Evolutionary conservation across 441 rosid genomes (phyloP).

Genomic region (Gossypium davidsonii): DNA sequence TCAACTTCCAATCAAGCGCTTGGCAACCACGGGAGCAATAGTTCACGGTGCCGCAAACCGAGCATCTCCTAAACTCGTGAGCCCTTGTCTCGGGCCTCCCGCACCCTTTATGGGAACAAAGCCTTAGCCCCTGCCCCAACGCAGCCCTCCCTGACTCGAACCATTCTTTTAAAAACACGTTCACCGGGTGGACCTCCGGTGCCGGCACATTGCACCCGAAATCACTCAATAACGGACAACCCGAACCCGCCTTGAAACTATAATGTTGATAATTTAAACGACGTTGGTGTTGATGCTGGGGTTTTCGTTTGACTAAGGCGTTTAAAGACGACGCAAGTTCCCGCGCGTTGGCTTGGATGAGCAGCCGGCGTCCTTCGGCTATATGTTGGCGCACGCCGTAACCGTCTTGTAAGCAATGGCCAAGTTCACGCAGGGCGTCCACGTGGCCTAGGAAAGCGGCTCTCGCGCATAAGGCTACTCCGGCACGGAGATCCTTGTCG

Average conservation of each 20-base stretch:
- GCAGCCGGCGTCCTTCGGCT: constrained; percentile 58
- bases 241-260: constrained; percentile 5
- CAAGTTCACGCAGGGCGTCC: constrained; percentile 77
- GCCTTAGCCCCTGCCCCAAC: constrained; percentile 32
- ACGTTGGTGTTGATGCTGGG: neutral
- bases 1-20: constrained; percentile 79
- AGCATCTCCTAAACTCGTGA: constrained; percentile 77
- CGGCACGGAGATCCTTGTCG: constrained; percentile 69
- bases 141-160: constrained; percentile 32
- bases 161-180: constrained; percentile 66
- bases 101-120: constrained; percentile 69
- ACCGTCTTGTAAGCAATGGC: constrained; percentile 89
- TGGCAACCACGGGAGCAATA: constrained; percentile 90
- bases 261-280: neutral
- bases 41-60: constrained; percentile 72
- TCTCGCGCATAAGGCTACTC: constrained; percentile 67
- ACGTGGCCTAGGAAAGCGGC: constrained; percentile 73
- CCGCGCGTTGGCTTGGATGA: constrained; percentile 73
- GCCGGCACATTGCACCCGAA: constrained; percentile 46
- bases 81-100: constrained; percentile 81
- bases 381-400: constrained; percentile 61
- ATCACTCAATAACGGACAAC: constrained; percentile 42
- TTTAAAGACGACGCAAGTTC: constrained; percentile 50
- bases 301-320: constrained; percentile 17
- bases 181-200: constrained; percentile 60